These are phyloP conservation scores for Aspergillus sp. DNA, from an alignment of 2,329 filamentous ascomycete species.

Conservation along the genomic window DNA sequence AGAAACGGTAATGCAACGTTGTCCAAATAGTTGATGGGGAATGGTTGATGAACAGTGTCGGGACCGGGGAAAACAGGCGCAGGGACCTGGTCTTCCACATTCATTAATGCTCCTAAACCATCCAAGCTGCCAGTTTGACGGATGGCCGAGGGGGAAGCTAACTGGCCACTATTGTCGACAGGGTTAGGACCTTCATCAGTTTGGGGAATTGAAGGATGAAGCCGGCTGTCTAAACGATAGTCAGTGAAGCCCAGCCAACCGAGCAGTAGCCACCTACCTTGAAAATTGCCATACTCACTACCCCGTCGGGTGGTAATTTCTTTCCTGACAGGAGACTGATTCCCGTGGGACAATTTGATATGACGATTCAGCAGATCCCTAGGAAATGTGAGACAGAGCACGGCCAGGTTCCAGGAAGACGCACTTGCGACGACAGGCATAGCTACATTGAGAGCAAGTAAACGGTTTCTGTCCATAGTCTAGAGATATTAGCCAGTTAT, in stretches of 20 bases:
- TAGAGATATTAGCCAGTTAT: background rate
- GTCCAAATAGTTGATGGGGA: conserved; percentile 2
- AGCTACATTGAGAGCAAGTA: background rate
- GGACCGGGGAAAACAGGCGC: background rate
- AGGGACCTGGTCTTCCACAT: too few relatives aligned
- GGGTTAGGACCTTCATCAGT: too few relatives aligned
- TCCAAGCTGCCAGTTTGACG: too few relatives aligned
- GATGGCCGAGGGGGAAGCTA: too few relatives aligned
- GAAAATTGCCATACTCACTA: too few relatives aligned
- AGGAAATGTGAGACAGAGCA: background rate
- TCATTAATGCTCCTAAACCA: too few relatives aligned
- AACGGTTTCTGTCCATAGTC: conserved; percentile 7
- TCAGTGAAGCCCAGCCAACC: too few relatives aligned
- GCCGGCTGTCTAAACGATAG: too few relatives aligned
- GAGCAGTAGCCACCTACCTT: too few relatives aligned
- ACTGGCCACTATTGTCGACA: too few relatives aligned
- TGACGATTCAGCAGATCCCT: conserved; percentile 10
- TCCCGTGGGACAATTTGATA: background rate
- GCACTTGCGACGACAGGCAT: conserved; percentile 8
- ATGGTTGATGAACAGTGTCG: background rate
- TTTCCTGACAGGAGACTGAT: background rate
- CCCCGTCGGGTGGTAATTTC: background rate
- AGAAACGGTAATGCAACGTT: conserved; percentile 1
- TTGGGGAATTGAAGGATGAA: too few relatives aligned
- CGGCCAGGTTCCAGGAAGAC: background rate